These are phyloP conservation scores for Bifiguratus adelaidae DNA, from an alignment of 192 early-diverging fungal species.

Conservation along the genomic window DNA sequence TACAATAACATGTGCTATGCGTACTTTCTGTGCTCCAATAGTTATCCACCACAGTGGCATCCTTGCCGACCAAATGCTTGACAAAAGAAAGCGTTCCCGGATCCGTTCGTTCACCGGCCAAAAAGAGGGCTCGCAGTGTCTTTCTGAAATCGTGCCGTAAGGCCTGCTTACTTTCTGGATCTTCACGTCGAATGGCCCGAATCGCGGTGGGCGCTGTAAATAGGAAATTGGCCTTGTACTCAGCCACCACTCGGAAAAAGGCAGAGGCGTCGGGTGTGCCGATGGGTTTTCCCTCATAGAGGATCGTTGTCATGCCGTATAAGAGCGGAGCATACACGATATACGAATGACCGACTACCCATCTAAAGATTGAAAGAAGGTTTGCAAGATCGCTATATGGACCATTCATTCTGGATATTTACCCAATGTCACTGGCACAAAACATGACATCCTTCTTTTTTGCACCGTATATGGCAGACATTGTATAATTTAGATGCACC, in stretches of 20 bases:
- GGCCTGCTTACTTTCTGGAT: conserved; percentile 50
- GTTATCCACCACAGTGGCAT: conserved; percentile 62
- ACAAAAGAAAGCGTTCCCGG: conserved; percentile 60
- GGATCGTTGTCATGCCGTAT: conserved; percentile 61
- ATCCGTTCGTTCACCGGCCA: conserved; percentile 80
- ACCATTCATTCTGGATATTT: background rate
- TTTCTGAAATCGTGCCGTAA: conserved; percentile 46
- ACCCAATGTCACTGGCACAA: conserved; percentile 72
- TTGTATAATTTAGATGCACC: conserved; percentile 56
- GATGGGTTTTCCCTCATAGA: conserved; percentile 84
- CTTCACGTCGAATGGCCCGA: conserved; percentile 69
- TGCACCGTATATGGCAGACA: conserved; percentile 64
- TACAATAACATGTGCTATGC: too few species aligned
- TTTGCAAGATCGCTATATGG: background rate
- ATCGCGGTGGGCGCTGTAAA: conserved; percentile 82
- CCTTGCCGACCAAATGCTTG: conserved; percentile 25
- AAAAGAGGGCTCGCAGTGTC: conserved; percentile 50
- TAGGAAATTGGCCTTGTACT: conserved; percentile 66
- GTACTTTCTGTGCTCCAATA: conserved; percentile 87
- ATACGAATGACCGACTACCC: conserved; percentile 78
- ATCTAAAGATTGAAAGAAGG: conserved; percentile 14
- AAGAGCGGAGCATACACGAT: conserved; percentile 75
- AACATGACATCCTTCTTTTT: conserved; percentile 66
- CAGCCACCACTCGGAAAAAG: conserved; percentile 67
- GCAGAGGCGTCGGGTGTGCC: conserved; percentile 70